Evolutionary conservation across 495 filamentous ascomycete genomes (phyloP), one percentile per base, ranked within the genome.

Genomic region (Hyaloscypha finlandica): DNA sequence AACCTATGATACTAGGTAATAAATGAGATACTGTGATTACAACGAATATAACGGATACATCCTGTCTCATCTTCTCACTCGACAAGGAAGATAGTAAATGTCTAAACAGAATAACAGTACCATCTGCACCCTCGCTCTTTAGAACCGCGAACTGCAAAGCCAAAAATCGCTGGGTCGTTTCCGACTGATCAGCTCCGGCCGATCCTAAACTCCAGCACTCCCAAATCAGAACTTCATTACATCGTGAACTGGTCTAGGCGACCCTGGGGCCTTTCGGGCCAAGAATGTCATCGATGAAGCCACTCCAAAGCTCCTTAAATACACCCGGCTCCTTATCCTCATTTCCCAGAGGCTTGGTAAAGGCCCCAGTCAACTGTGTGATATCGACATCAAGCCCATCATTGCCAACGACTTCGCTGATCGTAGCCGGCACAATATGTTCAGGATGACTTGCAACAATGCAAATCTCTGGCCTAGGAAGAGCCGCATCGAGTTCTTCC

Each of bases 351-450:
- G 25, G 32, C 20, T 30, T 59, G 14, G 64, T 37, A 54, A 71
- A 70, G 32, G 48, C 64, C 12, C 48, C 32, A 12, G 69, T 71
- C 31, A 70, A 57, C 20, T 59, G 14, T 8, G 52, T 59, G n/a
- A 74, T 48, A 66, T 70, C 63, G 4, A 73, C 55, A 61, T 75
- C 73, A 2, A 71, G 30, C 6, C 59, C 68, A 22, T 73, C 73
- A 61, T 75, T 73, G 8, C 71, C 68, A 11, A 73, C 73, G 22
- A 75, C 64, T 58, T 75, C 73, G 30, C 68, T 71, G 55, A 75
- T 61, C 3, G 73, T 63, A 31, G 67, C 65, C 2, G 70, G 67
- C 0, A 45, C 37, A 2, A 73, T 68, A 11, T 69, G 29, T 25
- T 73, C 71, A 4, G 70, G 71, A 59, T 74, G 73, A 19, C 33